These are phyloP conservation scores for Rhododendron molle DNA, from an alignment of 148 eudicot genomes.

Conservation along the genomic window DNA sequence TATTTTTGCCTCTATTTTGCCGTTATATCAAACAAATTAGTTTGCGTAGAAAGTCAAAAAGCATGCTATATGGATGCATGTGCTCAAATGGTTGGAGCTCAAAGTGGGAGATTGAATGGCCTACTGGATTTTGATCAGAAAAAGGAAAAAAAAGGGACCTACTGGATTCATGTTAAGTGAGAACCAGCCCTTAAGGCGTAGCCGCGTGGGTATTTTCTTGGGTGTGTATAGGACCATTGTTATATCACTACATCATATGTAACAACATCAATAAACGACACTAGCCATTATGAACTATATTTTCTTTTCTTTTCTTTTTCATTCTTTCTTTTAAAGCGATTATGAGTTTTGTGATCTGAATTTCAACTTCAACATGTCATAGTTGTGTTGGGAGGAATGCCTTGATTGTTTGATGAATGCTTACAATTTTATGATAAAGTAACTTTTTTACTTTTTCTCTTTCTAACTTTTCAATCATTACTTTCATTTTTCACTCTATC, in stretches of 20 bases:
- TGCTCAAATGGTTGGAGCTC: not conserved
- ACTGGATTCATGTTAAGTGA: not conserved
- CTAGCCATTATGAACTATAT: not conserved
- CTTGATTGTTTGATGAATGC: not conserved
- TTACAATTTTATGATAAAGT: not conserved
- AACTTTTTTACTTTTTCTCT: too few species aligned
- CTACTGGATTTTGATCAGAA: not conserved
- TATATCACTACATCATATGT: not conserved
- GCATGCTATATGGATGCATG: not conserved
- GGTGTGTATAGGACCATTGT: not conserved
- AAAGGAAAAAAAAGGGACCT: not conserved
- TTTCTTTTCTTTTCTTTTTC: not conserved
- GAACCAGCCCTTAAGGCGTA: not conserved
- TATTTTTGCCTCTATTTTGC: not conserved
- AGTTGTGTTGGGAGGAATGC: not conserved
- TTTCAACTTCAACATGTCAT: not conserved
- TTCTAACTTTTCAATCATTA: too few species aligned
- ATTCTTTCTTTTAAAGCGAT: not conserved
- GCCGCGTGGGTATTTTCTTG: not conserved
- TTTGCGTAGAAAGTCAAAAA: not conserved
- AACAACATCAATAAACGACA: not conserved
- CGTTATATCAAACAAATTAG: not conserved
- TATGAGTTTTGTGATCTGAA: not conserved
- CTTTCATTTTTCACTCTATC: too few species aligned
- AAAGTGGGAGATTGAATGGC: not conserved